These are phyloP conservation scores for Rachicladosporium sp. DNA, from an alignment of 2,329 filamentous ascomycete species.

Conservation along the genomic window DNA sequence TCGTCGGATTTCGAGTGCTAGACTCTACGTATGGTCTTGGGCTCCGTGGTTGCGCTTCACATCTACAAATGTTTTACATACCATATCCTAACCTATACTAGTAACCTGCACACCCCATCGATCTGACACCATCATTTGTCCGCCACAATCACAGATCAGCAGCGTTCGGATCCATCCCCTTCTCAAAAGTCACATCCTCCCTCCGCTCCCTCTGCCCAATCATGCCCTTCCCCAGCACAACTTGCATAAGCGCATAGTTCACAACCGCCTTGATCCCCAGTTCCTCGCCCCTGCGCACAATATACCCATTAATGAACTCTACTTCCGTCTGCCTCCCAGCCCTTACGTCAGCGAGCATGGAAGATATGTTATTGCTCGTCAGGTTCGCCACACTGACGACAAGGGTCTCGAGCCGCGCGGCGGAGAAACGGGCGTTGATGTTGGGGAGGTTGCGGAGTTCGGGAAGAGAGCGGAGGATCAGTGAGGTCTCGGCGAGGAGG, in stretches of 20 bases:
- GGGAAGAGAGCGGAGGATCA: slow-evolving; percentile 60
- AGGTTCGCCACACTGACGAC: slow-evolving; percentile 41
- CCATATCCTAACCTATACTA: too few species aligned
- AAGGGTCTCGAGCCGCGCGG: slow-evolving; percentile 50
- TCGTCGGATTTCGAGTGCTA: too few species aligned
- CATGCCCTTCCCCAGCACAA: slow-evolving; percentile 59
- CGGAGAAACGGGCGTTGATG: slow-evolving; percentile 45
- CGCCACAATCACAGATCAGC: too few species aligned
- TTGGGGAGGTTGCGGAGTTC: slow-evolving; percentile 55
- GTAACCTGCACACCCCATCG: too few species aligned
- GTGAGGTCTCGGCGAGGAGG: slow-evolving; percentile 61
- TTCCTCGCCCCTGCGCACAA: slow-evolving; percentile 59
- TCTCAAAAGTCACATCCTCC: neutral
- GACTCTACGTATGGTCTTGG: too few species aligned
- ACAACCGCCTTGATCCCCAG: slow-evolving; percentile 59
- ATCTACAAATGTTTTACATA: too few species aligned
- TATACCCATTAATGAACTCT: slow-evolving; percentile 79
- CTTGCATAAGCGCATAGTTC: slow-evolving; percentile 59
- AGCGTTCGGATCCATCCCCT: too few species aligned
- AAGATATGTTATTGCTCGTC: slow-evolving; percentile 47
- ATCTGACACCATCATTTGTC: too few species aligned
- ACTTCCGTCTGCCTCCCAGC: slow-evolving; percentile 57
- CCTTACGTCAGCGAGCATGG: slow-evolving; percentile 56
- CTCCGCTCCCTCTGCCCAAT: slow-evolving; percentile 30
- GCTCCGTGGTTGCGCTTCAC: too few species aligned